Percentiles rank a stretch among this genome's conserved stretches.
Evolutionary conservation across 2,329 filamentous ascomycete genomes (phyloP).

Genomic region (Stachybotrys chlorohalonatus): DNA sequence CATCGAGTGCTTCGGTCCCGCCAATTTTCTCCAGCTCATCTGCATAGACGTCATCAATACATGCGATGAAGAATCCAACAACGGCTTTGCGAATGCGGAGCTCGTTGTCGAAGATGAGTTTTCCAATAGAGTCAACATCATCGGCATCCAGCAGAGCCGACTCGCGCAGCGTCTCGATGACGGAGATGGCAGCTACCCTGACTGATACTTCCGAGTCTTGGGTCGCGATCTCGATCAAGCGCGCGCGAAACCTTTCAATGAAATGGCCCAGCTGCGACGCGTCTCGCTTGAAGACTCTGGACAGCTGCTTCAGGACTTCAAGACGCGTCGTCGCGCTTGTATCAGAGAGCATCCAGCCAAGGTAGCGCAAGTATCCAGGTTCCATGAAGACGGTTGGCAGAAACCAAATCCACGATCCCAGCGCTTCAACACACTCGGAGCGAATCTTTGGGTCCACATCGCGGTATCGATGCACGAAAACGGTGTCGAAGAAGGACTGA

Average conservation of each 20-base stretch:
- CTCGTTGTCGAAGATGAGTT: conserved; percentile 83
- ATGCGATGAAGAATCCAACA: conserved; percentile 81
- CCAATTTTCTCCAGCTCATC: conserved; percentile 75
- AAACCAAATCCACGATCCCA: conserved; percentile 81
- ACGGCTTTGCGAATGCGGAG: conserved; percentile 78
- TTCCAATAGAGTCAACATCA: conserved; percentile 82
- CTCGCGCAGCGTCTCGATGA: conserved; percentile 74
- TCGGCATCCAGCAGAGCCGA: conserved; percentile 82
- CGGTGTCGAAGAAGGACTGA: conserved; percentile 79
- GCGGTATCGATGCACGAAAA: conserved; percentile 92
- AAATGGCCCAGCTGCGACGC: conserved; percentile 83
- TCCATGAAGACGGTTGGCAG: conserved; percentile 87
- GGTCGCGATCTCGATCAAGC: conserved; percentile 87
- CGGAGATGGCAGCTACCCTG: conserved; percentile 68
- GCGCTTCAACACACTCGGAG: conserved; percentile 75
- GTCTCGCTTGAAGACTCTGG: conserved; percentile 69
- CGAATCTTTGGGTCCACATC: conserved; percentile 87
- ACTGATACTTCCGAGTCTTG: conserved; percentile 75
- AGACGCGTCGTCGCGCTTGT: conserved; percentile 62
- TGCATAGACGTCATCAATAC: conserved; percentile 73
- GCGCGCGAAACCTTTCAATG: conserved; percentile 79
- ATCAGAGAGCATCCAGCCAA: conserved; percentile 94
- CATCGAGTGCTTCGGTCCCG: conserved; percentile 67
- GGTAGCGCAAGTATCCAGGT: conserved; percentile 79
- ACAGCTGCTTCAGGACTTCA: conserved; percentile 80